Evolutionary conservation across 441 rosid genomes (phyloP), one percentile per base, ranked within the genome.

Genomic region (Isatis lusitanica): DNA sequence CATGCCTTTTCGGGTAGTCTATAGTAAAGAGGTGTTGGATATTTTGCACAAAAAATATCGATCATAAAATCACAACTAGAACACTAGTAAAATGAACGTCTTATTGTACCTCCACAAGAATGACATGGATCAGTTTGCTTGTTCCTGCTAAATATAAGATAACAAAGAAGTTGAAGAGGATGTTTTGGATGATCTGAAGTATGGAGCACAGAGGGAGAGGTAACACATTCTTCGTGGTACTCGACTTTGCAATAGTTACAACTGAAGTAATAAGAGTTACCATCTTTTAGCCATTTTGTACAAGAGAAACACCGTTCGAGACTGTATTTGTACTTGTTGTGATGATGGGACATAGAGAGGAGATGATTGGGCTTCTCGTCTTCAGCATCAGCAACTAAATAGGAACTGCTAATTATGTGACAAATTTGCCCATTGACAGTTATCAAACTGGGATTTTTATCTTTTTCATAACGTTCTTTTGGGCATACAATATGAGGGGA

Each of bases 111-210:
- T 66, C 1, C 9, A 53, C 72, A 68, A 68, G 30, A 68, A 40
- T 0, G 36, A 33, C 9, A 33, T 33, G 6, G 7, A n/a, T n/a
- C n/a, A 4, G 36, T 33, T 33, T 1, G 36, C 6, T 33, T 33
- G 8, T 0, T 33, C 1, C 0, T 1, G 9, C 9, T 33, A 0
- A 6, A 1, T 0, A 0, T 0, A 6, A 7, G 9, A 33, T 1
- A 6, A 24, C 28, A 15, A 3, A 68, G 0, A 15, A 68, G 72
- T n/a, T 68, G 42, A 8, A 68, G 63, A 30, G 53, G 42, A 68
- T 68, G 63, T 42, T 42, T 68, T 68, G 72, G 72, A 55, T 68
- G 72, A 68, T 30, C 5, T 16, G 43, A 39, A 4, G 18, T 40
- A 6, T 40, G 63, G 0, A 68, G 26, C 17, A 15, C 1, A 4